Conservation (phyloP, 345 rosid species). For the Luvunga scandens region DNA sequence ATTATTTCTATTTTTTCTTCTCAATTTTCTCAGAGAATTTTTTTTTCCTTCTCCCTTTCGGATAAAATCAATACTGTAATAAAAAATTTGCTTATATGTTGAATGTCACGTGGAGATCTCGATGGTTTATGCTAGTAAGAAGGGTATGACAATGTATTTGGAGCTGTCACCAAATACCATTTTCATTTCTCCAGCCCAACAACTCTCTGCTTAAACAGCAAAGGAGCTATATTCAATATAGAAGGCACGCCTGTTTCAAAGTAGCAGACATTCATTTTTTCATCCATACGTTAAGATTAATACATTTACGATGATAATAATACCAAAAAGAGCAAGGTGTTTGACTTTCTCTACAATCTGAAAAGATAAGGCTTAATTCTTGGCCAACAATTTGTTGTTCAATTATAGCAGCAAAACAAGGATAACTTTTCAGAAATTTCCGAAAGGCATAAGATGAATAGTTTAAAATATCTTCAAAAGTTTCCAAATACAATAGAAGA, state of each 20-base stretch:
- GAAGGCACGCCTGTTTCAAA: background rate
- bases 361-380: conserved; percentile 26
- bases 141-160: too few species aligned
- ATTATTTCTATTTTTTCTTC: background rate
- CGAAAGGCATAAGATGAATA: background rate
- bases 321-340: background rate
- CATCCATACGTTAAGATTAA: background rate
- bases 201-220: background rate
- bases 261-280: background rate
- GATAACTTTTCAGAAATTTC: background rate
- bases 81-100: background rate
- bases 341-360: background rate
- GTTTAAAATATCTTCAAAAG: conserved; percentile 23
- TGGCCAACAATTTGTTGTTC: background rate
- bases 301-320: background rate
- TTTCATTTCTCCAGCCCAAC: background rate
- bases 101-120: background rate
- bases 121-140: background rate
- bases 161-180: background rate
- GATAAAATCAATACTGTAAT: conserved; percentile 1
- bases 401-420: background rate
- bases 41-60: background rate
- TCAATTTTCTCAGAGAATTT: background rate
- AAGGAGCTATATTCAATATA: background rate
- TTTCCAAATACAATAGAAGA: background rate